Evolutionary conservation across 306 rosid genomes (phyloP).

Genomic region (Dicorynia guianensis): DNA sequence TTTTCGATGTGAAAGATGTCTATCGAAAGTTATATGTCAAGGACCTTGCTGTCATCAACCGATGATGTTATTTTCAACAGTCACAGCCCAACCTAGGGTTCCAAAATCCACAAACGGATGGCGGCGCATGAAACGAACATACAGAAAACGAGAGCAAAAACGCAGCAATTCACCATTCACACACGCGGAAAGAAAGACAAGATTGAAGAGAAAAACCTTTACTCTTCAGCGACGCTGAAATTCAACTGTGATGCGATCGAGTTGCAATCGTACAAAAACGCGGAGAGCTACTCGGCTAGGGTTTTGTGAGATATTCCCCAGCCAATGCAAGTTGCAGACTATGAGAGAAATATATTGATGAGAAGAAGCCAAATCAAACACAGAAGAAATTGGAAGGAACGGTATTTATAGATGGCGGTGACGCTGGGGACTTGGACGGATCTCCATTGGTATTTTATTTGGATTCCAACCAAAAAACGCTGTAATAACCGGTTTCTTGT

Average conservation of each 20-base stretch:
- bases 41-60: background rate
- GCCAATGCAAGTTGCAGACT: background rate
- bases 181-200: background rate
- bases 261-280: background rate
- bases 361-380: background rate
- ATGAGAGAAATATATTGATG: background rate
- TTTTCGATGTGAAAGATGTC: background rate
- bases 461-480: background rate
- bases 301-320: conserved; percentile 9
- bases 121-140: background rate
- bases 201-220: conserved; percentile 9
- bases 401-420: conserved; percentile 14
- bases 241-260: background rate
- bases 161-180: too few species aligned
- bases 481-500: background rate
- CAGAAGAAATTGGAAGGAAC: background rate
- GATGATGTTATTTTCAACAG: background rate
- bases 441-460: too few species aligned
- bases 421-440: background rate
- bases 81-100: background rate
- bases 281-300: conserved; percentile 20
- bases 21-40: background rate
- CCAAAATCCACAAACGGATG: background rate
- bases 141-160: too few species aligned
- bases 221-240: conserved; percentile 9